Evolutionary conservation across 2,329 filamentous ascomycete genomes (phyloP), one percentile per base, ranked within the genome.

Genomic region (Penicillium palitans): DNA sequence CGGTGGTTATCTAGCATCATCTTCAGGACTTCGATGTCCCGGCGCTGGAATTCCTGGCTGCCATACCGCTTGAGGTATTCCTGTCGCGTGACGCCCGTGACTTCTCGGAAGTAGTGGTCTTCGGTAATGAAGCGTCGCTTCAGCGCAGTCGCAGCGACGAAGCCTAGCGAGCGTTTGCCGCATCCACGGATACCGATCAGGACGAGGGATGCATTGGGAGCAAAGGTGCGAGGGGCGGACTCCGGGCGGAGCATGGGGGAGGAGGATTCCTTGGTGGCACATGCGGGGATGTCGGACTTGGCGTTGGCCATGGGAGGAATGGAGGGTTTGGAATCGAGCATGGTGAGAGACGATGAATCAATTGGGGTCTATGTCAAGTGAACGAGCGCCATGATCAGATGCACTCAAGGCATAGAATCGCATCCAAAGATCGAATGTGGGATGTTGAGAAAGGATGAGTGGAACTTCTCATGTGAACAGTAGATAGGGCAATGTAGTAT

Each of bases 1-100:
- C 66, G 70, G 54, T 79, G 74, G n/a, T 78, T 77, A 57, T 79
- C 76, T 12, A 79, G 71, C 76, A 79, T 79, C 60, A 65, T 66
- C 61, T 74, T 75, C 33, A 78, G 68, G 4, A 77, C 70, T 55
- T 78, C 75, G 29, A 79, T 74, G 55, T 78, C 76, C 15, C 72
- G 73, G 24, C 70, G 70, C 59, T 78, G 76, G 50, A 79, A 78
- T 49, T 76, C 72, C 53, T 77, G 76, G 57, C 72, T 74, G 31
- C 76, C 76, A 58, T 74, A 67, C 21, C 62, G 61, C 61, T 74
- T 74, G 37, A 79, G 68, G 46, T 74, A 79, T 52, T 78, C 76
- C 55, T 78, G 75, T 47, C 76, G 72, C 35, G 76, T 74, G 31
- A 74, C 54, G 3, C 76, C 76, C 4, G 76, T 78, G n/a, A 73